phyloP scores from a whole-genome alignment of 768 basidiomycete genomes.

The Pluteus cervinus region DNA sequence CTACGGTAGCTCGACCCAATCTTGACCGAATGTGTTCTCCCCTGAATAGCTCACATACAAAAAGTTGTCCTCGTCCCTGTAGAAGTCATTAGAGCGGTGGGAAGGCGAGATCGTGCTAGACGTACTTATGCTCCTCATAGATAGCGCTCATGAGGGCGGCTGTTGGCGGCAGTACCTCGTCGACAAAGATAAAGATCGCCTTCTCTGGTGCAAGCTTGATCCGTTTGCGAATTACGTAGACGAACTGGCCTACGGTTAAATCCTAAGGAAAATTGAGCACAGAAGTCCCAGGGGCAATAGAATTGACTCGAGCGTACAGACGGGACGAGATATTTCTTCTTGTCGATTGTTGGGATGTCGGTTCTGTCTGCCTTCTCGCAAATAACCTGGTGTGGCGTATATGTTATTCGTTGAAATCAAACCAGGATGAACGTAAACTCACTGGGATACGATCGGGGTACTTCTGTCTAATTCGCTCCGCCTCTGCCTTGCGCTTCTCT shows the following conservation, averaged over 20 bases:
- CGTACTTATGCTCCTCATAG: constrained; percentile 99
- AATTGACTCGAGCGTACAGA: constrained; percentile 66
- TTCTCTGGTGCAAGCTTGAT: constrained; percentile 99
- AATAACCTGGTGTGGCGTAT: constrained; percentile 65
- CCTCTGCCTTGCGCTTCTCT: constrained; percentile 99
- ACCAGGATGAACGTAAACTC: constrained; percentile 25
- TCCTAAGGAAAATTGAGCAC: constrained; percentile 45
- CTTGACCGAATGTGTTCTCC: constrained; percentile 88
- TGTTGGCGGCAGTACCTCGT: constrained; percentile 96
- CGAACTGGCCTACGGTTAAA: constrained; percentile 96
- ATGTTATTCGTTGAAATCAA: background rate
- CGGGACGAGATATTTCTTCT: constrained; percentile 99
- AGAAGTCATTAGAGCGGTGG: constrained; percentile 18
- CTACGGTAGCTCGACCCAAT: constrained; percentile 42
- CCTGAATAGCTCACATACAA: constrained; percentile 98
- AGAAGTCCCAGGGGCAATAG: background rate
- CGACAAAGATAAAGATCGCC: constrained; percentile 99
- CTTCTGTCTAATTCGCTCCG: constrained; percentile 97
- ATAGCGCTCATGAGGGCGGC: constrained; percentile 98
- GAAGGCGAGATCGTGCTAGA: constrained; percentile 12
- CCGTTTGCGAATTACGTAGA: constrained; percentile 98
- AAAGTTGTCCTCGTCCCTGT: constrained; percentile 98
- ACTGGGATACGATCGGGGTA: constrained; percentile 98
- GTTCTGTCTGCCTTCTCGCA: constrained; percentile 99
- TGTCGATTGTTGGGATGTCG: constrained; percentile 99